Evolutionary conservation across 495 filamentous ascomycete genomes (phyloP).

Genomic region (Hypoxylon fragiforme): DNA sequence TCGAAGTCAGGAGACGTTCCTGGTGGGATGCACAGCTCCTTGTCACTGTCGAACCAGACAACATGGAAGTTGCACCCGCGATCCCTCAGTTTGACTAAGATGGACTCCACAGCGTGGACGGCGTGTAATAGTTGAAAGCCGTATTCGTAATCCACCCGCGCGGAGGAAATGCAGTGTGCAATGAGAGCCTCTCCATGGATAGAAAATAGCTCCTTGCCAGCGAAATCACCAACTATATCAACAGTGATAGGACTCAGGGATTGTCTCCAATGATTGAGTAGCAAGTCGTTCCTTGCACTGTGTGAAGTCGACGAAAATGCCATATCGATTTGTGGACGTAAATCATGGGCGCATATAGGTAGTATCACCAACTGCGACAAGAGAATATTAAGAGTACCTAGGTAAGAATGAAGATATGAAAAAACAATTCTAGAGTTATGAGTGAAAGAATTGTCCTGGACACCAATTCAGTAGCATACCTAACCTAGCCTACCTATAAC

Average conservation of each 20-base stretch:
- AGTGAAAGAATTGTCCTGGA: too few species aligned
- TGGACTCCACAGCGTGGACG: constrained; percentile 65
- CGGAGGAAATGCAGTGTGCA: constrained; percentile 60
- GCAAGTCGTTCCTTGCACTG: background rate
- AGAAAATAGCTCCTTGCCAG: constrained; percentile 70
- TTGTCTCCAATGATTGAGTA: constrained; percentile 23
- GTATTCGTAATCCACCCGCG: constrained; percentile 62
- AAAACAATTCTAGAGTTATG: too few species aligned
- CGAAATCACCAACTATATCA: constrained; percentile 74
- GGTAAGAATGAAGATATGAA: too few species aligned
- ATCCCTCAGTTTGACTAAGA: constrained; percentile 60
- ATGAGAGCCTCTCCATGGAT: constrained; percentile 76
- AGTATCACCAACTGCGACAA: too few species aligned
- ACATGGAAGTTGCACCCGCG: constrained; percentile 71
- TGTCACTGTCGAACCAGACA: constrained; percentile 64
- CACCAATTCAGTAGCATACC: background rate
- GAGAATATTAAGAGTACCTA: too few species aligned
- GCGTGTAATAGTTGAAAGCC: constrained; percentile 77
- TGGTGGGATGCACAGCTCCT: constrained; percentile 50
- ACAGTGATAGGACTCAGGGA: constrained; percentile 40
- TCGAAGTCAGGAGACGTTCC: constrained; percentile 13
- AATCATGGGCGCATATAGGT: too few species aligned
- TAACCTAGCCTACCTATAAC: background rate
- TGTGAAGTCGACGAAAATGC: background rate
- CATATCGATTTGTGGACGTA: background rate